Evolutionary conservation across 768 basidiomycete genomes (phyloP), one percentile per base, ranked within the genome.

Genomic region (Tephrocybe sp.): DNA sequence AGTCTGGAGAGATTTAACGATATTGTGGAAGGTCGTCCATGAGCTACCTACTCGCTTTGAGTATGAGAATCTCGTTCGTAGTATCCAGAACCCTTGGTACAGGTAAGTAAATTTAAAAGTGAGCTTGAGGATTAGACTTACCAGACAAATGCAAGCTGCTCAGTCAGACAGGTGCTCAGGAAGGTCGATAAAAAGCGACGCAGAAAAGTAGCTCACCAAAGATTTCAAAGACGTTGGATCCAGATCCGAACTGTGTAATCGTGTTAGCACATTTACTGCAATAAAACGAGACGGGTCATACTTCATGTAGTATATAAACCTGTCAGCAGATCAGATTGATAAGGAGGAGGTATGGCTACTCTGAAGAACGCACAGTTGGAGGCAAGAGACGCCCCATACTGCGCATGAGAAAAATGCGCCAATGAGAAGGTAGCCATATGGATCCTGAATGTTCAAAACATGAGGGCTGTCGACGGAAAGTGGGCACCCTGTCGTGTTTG

Each of bases 261-360:
- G 30, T 23, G n/a, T n/a, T n/a, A n/a, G n/a, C n/a, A n/a, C n/a
- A n/a, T n/a, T n/a, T n/a, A n/a, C n/a, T n/a, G n/a, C 26, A 39
- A 26, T 9, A 32, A 13, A 40, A 32, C 12, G 26, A 19, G 16
- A 7, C 12, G 7, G 10, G 20, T 31, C 48, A 5, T 17, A 40
- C 48, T 40, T 49, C 12, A 49, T 40, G 33, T 49, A 49, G 5
- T 17, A 49, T 31, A 49, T 14, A 17, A 49, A 41, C 30, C 48
- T 49, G 20, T 17, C 5, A 9, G 39, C 14, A 40, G 19, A n/a
- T 40, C 3, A 40, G 20, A 40, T 40, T 6, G 8, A 11, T 17
- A 10, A 11, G 3, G 12, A 40, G 32, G 5, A 40, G n/a, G n/a
- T n/a, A n/a, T n/a, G n/a, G n/a, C n/a, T n/a, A 14, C 1, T 5